These are phyloP conservation scores for Fragaria vesca DNA, from an alignment of 306 rosid species.

Conservation along the genomic window DNA sequence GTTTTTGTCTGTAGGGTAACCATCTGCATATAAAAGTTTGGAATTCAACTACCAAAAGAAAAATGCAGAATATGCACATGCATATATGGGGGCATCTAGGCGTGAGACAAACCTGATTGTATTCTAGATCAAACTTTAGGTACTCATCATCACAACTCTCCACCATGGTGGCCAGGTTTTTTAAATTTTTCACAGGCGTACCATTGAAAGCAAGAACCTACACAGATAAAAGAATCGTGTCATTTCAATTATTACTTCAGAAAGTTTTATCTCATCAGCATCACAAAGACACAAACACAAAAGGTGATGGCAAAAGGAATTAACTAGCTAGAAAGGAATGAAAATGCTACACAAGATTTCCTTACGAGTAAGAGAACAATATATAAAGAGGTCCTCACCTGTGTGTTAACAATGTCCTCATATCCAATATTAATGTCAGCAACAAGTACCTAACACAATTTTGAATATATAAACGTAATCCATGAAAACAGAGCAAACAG, in stretches of 20 bases:
- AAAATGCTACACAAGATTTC: neutral
- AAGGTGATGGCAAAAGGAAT: too few species aligned
- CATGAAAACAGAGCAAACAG: conserved; percentile 9
- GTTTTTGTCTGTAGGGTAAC: conserved; percentile 57
- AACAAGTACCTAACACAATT: conserved; percentile 64
- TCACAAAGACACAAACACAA: too few species aligned
- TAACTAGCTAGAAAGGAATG: neutral
- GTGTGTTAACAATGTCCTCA: conserved; percentile 75
- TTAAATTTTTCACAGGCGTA: conserved; percentile 65
- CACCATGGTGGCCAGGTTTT: conserved; percentile 68
- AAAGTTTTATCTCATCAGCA: too few species aligned
- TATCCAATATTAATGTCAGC: conserved; percentile 82
- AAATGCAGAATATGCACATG: neutral
- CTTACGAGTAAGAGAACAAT: neutral
- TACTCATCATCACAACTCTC: conserved; percentile 66
- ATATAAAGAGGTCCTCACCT: conserved; percentile 35
- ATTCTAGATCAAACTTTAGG: conserved; percentile 65
- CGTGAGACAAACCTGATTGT: conserved; percentile 55
- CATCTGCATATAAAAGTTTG: conserved; percentile 35
- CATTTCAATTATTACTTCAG: too few species aligned
- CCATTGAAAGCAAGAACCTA: conserved; percentile 72
- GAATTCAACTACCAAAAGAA: conserved; percentile 16
- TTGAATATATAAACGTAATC: conserved; percentile 2
- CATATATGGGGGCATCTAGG: neutral
- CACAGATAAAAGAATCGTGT: conserved; percentile 16